A percentile compares a stretch with the other conserved stretches of the same genome.
Evolutionary conservation across 1,284 basidiomycete species (phyloP).

Genomic region (Ganoderma sp.): DNA sequence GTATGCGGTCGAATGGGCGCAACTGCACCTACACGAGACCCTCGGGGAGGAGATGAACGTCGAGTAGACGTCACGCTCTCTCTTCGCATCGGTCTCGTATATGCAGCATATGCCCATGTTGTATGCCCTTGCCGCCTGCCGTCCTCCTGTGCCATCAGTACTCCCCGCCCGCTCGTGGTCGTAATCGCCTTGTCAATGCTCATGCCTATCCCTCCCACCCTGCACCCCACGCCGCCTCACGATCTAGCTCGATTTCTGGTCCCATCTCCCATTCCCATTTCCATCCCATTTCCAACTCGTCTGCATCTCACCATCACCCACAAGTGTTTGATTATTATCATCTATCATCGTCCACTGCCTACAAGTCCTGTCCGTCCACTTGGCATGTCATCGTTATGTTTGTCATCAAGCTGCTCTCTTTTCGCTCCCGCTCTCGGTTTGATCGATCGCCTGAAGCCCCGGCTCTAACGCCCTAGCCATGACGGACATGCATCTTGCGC

Average conservation of each 20-base stretch:
- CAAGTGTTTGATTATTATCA: conserved; percentile 40
- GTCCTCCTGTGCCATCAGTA: conserved; percentile 19
- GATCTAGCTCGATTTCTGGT: conserved; percentile 34
- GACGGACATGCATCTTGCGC: conserved; percentile 28
- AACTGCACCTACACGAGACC: conserved; percentile 40
- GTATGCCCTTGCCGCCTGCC: conserved; percentile 26
- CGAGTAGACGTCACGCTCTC: conserved; percentile 41
- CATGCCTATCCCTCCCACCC: conserved; percentile 20
- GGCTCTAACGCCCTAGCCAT: conserved; percentile 26
- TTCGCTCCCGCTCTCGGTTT: conserved; percentile 31
- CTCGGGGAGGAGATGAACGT: conserved; percentile 55
- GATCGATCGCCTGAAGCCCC: conserved; percentile 24
- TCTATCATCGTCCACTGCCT: conserved; percentile 34
- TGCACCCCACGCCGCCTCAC: conserved; percentile 28
- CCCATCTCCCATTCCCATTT: conserved; percentile 31
- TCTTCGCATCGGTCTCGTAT: conserved; percentile 27
- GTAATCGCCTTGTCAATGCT: conserved; percentile 30
- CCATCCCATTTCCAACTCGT: conserved; percentile 23
- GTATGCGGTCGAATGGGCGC: conserved; percentile 76
- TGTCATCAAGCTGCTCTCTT: conserved; percentile 38
- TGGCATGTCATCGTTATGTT: conserved; percentile 39
- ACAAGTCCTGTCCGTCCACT: conserved; percentile 35
- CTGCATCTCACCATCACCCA: conserved; percentile 34
- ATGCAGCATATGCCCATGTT: conserved; percentile 32
- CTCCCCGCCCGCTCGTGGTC: conserved; percentile 21